A percentile compares a stretch with the other conserved stretches of the same genome.
phyloP scores from a whole-genome alignment of 2,329 filamentous ascomycete species.

The Lizonia empirigonia region DNA sequence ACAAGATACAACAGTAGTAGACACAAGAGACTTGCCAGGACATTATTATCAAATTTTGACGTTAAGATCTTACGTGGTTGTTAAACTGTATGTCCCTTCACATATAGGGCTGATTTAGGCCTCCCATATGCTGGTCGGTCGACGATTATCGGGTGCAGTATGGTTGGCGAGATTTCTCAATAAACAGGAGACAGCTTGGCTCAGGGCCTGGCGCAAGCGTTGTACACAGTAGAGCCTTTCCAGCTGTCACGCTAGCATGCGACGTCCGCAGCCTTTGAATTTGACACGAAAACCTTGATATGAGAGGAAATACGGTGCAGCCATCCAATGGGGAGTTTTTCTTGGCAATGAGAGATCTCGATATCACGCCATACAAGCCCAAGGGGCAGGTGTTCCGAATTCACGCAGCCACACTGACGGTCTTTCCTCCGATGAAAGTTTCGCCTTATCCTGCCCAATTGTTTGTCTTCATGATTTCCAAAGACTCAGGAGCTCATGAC shows the following conservation, averaged over 20 bases:
- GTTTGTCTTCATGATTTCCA: neutral
- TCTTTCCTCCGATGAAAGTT: neutral
- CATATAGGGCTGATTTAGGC: no score
- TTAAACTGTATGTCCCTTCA: no score
- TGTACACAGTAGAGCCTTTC: slow-evolving; percentile 7
- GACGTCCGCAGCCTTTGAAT: slow-evolving; percentile 1
- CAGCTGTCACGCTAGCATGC: slow-evolving; percentile 14
- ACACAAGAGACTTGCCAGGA: no score
- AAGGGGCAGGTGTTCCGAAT: slow-evolving; percentile 3
- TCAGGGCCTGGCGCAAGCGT: slow-evolving; percentile 1
- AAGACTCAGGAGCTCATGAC: slow-evolving; percentile 10
- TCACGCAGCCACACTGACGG: neutral
- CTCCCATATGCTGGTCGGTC: no score
- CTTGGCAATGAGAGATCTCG: neutral
- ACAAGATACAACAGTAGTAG: no score
- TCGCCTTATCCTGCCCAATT: slow-evolving; percentile 5
- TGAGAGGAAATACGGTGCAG: neutral
- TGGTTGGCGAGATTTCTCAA: slow-evolving; percentile 1
- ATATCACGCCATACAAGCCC: slow-evolving; percentile 3
- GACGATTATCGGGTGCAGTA: no score
- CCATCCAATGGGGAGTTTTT: slow-evolving; percentile 1
- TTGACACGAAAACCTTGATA: slow-evolving; percentile 3
- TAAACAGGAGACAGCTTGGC: slow-evolving; percentile 3
- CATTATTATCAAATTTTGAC: no score
- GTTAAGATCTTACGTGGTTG: no score